Evolutionary conservation across 2,329 filamentous ascomycete species (phyloP).

Genomic region (Lecanicillium sp.): DNA sequence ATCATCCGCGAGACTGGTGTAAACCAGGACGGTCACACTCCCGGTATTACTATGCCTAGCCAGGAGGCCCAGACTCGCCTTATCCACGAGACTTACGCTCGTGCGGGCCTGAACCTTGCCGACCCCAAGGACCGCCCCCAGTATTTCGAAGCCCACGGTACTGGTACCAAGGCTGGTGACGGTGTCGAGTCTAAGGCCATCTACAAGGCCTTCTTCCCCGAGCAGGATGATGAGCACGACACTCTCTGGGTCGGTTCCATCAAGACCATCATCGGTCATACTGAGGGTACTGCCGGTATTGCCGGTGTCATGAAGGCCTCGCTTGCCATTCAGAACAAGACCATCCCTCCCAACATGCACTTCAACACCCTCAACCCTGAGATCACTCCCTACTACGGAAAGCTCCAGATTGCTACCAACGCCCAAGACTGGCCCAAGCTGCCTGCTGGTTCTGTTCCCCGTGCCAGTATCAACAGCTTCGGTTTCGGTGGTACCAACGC

Average conservation of each 20-base stretch:
- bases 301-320: conserved; percentile 42
- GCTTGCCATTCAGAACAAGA: conserved; percentile 39
- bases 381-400: conserved; percentile 24
- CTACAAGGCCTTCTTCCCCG: conserved; percentile 33
- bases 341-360: conserved; percentile 40
- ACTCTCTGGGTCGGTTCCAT: conserved; percentile 35
- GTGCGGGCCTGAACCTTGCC: conserved; percentile 30
- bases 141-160: conserved; percentile 38
- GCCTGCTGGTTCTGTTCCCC: conserved; percentile 6
- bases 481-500: conserved; percentile 38
- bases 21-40: conserved; percentile 48
- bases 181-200: conserved; percentile 44
- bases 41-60: conserved; percentile 51
- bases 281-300: conserved; percentile 42
- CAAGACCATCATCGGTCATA: conserved; percentile 43
- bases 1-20: conserved; percentile 42
- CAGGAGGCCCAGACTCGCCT: conserved; percentile 33
- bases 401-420: conserved; percentile 16
- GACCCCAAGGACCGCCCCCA: conserved; percentile 28
- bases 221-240: conserved; percentile 2
- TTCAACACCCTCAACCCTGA: conserved; percentile 41
- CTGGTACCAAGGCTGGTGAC: conserved; percentile 34
- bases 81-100: conserved; percentile 32
- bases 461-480: conserved; percentile 37
- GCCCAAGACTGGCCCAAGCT: conserved; percentile 11